A percentile compares a stretch with the other conserved stretches of the same genome.
phyloP scores from a whole-genome alignment of 2,329 filamentous ascomycete genomes.

The Magnaporthiopsis incrustans region DNA sequence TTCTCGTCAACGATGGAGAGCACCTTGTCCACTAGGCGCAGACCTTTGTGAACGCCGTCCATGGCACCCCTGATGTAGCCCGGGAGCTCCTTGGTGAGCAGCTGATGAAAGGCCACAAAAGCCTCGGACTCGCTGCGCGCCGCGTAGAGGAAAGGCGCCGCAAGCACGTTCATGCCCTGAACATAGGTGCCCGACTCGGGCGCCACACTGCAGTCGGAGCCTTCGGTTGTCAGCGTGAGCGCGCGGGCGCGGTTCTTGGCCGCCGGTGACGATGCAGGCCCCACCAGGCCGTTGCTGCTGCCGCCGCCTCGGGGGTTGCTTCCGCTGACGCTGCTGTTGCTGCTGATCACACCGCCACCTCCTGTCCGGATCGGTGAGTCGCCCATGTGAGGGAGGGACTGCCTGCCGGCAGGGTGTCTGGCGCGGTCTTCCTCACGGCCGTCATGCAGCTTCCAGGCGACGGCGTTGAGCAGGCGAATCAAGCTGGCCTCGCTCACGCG shows the following conservation, averaged over 20 bases:
- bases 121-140: conserved; percentile 92
- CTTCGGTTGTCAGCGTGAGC: conserved; percentile 53
- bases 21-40: conserved; percentile 86
- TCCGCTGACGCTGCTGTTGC: conserved; percentile 11
- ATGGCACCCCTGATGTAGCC: conserved; percentile 93
- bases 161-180: conserved; percentile 97
- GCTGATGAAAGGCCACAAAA: conserved; percentile 80
- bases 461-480: conserved; percentile 87
- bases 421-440: conserved; percentile 41
- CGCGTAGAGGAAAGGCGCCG: conserved; percentile 90
- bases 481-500: conserved; percentile 92
- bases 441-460: conserved; percentile 90
- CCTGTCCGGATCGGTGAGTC: conserved; percentile 14
- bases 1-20: conserved; percentile 86
- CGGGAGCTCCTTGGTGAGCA: conserved; percentile 81
- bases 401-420: conserved; percentile 11
- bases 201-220: conserved; percentile 48
- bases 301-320: conserved; percentile 13
- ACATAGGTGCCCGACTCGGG: conserved; percentile 80
- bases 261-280: conserved; percentile 35
- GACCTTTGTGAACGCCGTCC: conserved; percentile 90
- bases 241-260: conserved; percentile 46
- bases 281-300: conserved; percentile 37
- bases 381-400: conserved; percentile 16
- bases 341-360: conserved; percentile 8